Conservation (phyloP, 2,329 filamentous ascomycete species). For the Colletotrichum melonis region DNA sequence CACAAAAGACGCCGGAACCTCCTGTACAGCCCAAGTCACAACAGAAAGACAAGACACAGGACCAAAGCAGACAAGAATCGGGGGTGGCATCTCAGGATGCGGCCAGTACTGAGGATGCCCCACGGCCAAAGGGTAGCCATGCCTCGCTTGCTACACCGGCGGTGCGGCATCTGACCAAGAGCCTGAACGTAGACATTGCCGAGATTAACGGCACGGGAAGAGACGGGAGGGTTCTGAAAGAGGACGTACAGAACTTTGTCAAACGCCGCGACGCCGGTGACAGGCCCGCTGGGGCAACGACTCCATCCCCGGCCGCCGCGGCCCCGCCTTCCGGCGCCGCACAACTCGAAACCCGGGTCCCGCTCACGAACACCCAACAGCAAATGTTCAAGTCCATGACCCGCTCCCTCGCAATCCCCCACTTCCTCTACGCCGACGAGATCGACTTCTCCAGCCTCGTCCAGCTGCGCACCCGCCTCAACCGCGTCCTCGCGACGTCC, state of each 20-base stretch:
- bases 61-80: conserved; percentile 24
- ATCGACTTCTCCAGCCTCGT: conserved; percentile 83
- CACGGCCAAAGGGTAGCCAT: conserved; percentile 68
- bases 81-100: not conserved
- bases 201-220: conserved; percentile 87
- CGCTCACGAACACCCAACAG: conserved; percentile 82
- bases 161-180: conserved; percentile 87
- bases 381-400: conserved; percentile 99
- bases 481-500: conserved; percentile 65
- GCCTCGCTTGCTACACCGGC: conserved; percentile 89
- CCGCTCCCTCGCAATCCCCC: conserved; percentile 87
- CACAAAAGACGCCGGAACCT: conserved; percentile 34
- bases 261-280: conserved; percentile 57
- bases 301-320: conserved; percentile 6
- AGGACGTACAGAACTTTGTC: conserved; percentile 84
- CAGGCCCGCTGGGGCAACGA: not conserved
- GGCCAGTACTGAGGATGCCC: conserved; percentile 25
- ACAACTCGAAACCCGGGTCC: conserved; percentile 75
- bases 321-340: conserved; percentile 42
- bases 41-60: conserved; percentile 5
- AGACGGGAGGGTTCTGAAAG: conserved; percentile 91
- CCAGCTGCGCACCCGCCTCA: conserved; percentile 79
- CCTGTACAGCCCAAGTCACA: not conserved
- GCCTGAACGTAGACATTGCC: conserved; percentile 80
- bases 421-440: conserved; percentile 95